phyloP scores from a whole-genome alignment of 106 monocot genomes.

The Dioscorea zingiberensis region DNA sequence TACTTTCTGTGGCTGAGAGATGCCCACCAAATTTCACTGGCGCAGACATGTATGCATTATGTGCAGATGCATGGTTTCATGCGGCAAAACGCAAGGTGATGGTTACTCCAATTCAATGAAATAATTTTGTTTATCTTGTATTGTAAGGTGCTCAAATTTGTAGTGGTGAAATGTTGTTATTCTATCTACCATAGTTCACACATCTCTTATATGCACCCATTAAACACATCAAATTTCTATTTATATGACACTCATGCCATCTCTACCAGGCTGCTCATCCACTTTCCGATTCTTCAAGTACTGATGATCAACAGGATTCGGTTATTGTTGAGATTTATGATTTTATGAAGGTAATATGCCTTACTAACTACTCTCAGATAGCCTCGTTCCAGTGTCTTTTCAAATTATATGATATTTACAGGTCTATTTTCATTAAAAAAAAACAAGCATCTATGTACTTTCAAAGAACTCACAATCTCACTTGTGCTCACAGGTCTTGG shows the following conservation, averaged over 20 bases:
- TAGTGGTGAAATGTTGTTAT: too few relatives aligned
- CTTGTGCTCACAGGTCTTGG: constrained; percentile 45
- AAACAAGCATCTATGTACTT: too few relatives aligned
- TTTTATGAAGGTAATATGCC: constrained; percentile 67
- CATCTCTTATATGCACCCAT: too few relatives aligned
- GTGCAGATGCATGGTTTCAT: constrained; percentile 99
- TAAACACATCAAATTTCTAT: too few relatives aligned
- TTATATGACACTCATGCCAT: too few relatives aligned
- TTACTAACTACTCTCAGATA: background rate
- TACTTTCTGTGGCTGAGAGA: constrained; percentile 68
- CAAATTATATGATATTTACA: too few relatives aligned
- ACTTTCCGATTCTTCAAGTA: constrained; percentile 14
- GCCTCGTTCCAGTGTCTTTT: too few relatives aligned
- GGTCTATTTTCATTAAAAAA: too few relatives aligned
- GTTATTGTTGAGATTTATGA: constrained; percentile 75
- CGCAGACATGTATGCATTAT: constrained; percentile 97
- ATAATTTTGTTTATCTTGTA: too few relatives aligned
- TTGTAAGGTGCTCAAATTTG: too few relatives aligned
- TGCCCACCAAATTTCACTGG: constrained; percentile 94
- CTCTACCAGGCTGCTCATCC: constrained; percentile 29
- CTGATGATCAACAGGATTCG: constrained; percentile 27
- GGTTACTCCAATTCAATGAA: background rate
- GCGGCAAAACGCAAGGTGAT: constrained; percentile 81
- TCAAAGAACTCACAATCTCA: too few relatives aligned
- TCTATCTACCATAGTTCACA: too few relatives aligned